These are phyloP conservation scores for Barbarea vulgaris DNA, from an alignment of 345 rosid species.

Conservation along the genomic window DNA sequence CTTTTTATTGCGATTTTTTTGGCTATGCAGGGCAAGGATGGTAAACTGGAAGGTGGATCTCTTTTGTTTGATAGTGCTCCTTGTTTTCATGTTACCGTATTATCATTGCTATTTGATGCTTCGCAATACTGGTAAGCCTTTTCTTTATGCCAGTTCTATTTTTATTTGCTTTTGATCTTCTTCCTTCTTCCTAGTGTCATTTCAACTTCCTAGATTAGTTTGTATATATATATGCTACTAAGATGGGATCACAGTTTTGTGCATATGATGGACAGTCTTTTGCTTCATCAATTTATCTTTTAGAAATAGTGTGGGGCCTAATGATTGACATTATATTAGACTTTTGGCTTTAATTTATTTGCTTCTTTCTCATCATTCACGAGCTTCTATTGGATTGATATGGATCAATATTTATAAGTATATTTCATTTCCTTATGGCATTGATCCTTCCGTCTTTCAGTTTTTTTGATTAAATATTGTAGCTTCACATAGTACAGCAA, in stretches of 20 bases:
- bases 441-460: neutral
- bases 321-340: neutral
- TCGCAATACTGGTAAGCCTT: constrained; percentile 70
- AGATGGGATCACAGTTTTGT: neutral
- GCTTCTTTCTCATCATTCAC: neutral
- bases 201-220: neutral
- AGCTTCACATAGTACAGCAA: neutral
- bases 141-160: neutral
- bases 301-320: neutral
- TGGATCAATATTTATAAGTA: neutral
- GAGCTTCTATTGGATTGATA: neutral
- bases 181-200: neutral
- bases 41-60: constrained; percentile 96
- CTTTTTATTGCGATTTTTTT: neutral
- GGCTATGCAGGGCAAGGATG: constrained; percentile 75
- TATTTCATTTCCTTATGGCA: neutral
- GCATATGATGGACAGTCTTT: constrained; percentile 5
- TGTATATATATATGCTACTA: neutral
- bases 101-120: constrained; percentile 99
- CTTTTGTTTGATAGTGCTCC: constrained; percentile 82
- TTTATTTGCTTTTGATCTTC: neutral
- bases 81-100: constrained; percentile 93
- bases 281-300: neutral
- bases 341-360: neutral
- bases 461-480: neutral